Evolutionary conservation across 2,329 filamentous ascomycete species (phyloP), one percentile per base, ranked within the genome.

Genomic region (Xylariales sp.): DNA sequence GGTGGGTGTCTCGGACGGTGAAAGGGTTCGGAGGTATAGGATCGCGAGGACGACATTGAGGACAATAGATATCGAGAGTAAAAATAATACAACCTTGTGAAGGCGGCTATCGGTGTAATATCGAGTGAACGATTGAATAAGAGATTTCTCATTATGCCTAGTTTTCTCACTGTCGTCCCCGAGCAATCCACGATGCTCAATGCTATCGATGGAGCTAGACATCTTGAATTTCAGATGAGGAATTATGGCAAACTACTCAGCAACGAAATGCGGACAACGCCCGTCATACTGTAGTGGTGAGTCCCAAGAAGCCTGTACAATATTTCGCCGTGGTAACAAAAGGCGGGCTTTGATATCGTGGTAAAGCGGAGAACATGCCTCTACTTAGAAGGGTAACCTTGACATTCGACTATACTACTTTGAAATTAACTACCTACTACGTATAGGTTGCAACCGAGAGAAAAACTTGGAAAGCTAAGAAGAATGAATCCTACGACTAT

Each of bases 171-270:
- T 9, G n/a, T 58, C 55, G 8, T 36, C 55, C 9, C 41, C 55
- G 5, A 58, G 55, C 55, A 58, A 48, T 28, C 43, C 14, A 23
- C 30, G 41, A 2, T 58, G 41, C 41, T 58, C 55, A 58, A 48
- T 58, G 7, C 55, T 34, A 48, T 58, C 55, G 18, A 48, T 48
- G 55, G 41, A 58, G 41, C 41, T 28, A 36, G 55, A 6, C 55
- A 58, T 58, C 28, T 14, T 58, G 55, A 23, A 43, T 36, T 18
- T 18, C 1, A 16, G 41, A 5, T 18, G 49, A 58, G 7, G 36
- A 34, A 28, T 12, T 36, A 48, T 34, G 30, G 14, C 16, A 36
- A 30, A 46, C 2, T 28, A 5, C 36, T 23, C 41, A 58, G 30
- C 41, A 36, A 30, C 3, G 16, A 6, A 48, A 48, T 14, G 8